Percentiles rank a stretch among this genome's conserved stretches.
These are phyloP conservation scores for Ophiostoma tasmaniense DNA, from an alignment of 2,329 filamentous ascomycete species.

Conservation along the genomic window DNA sequence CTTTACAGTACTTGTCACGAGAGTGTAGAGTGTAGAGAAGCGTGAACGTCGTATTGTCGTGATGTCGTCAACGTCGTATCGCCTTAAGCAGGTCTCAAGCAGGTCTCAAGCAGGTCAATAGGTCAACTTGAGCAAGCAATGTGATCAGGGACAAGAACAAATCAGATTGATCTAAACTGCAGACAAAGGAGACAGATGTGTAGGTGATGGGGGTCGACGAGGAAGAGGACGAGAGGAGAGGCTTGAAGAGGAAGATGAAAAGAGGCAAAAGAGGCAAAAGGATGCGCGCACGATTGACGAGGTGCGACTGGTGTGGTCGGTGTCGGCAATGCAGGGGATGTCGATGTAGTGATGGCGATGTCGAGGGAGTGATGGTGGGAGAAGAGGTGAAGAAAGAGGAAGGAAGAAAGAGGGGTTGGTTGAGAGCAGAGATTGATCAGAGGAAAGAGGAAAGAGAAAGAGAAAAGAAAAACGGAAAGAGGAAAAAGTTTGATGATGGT, in stretches of 20 bases:
- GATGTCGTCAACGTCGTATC: not conserved
- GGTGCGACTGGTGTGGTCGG: not conserved
- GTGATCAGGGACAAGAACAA: not conserved
- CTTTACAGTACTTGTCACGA: not conserved
- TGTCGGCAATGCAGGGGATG: not conserved
- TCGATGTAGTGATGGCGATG: not conserved
- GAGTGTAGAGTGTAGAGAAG: not conserved
- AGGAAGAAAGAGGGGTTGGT: not conserved
- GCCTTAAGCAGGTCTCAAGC: not conserved
- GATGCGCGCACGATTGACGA: not conserved
- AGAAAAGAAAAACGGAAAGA: not conserved
- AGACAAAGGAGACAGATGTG: constrained; percentile 4
- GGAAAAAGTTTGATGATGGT: constrained; percentile 1
- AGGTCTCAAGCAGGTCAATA: constrained; percentile 5
- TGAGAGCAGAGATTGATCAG: not conserved
- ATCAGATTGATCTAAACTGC: constrained; percentile 10
- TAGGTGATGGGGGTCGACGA: not conserved
- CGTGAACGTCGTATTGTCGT: not conserved
- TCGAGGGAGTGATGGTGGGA: not conserved
- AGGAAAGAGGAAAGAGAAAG: not conserved
- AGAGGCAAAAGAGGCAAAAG: not conserved
- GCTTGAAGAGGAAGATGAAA: not conserved
- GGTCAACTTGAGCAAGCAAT: constrained; percentile 9
- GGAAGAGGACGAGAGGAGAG: not conserved
- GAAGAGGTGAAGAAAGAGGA: not conserved